Evolutionary conservation across 2,329 filamentous ascomycete species (phyloP), one percentile per base, ranked within the genome.

Genomic region (Diaporthe amygdali): DNA sequence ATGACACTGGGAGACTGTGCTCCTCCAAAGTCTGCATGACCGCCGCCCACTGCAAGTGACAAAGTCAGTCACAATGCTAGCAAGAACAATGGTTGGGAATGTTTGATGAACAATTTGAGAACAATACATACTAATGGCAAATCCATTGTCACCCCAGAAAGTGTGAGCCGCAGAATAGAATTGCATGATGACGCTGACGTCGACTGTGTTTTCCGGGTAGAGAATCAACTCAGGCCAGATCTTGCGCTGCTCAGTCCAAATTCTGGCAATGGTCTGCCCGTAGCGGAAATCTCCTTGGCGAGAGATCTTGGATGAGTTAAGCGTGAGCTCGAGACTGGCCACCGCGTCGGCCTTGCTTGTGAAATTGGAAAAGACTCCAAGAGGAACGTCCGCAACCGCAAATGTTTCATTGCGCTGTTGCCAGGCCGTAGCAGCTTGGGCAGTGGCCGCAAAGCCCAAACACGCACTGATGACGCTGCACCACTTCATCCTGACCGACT

Each of bases 131-230:
- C 67, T 71, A 25, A 71, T 68, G 4, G 69, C 54, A 34, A 71
- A 71, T 22, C 69, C 69, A n/a, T 70, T 52, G 20, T 69, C 54
- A 3, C 66, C 63, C 69, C 64, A 71, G 41, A 71, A 63, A n/a
- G 69, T 39, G 39, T 71, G 54, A 27, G 54, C 54, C 7, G 30
- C 55, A 17, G 69, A 71, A 17, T 71, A 71, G 47, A 71, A 71
- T n/a, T 71, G 69, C 69, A 71, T 55, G 27, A 71, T 55, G 34
- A 68, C 30, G 34, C 69, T 71, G 44, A 71, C 54, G 27, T 71
- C 64, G 15, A 49, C 30, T 2, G 69, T 47, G 27, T 66, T 37
- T 30, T 68, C 64, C 8, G 69, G 69, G 47, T 71, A 71, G 27
- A 71, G 44, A 25, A 71, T 71, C 34, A 54, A 14, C 34, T 71